These are phyloP conservation scores for Boletellus ananiceps DNA, from an alignment of 768 basidiomycete species.

Conservation along the genomic window DNA sequence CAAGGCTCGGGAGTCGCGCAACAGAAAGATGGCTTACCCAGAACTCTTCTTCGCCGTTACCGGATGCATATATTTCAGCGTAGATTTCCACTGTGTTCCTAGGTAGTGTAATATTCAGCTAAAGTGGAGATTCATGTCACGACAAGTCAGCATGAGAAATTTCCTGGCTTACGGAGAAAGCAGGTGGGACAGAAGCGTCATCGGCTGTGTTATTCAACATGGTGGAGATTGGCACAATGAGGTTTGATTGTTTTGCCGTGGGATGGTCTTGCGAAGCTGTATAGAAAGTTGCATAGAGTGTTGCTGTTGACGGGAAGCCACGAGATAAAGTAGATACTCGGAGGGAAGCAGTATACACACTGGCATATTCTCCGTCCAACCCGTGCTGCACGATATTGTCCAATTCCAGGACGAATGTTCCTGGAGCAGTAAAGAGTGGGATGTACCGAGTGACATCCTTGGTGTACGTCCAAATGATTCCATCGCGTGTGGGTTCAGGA, in stretches of 20 bases:
- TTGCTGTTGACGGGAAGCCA: constrained; percentile 39
- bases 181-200: constrained; percentile 71
- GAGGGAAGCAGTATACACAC: constrained; percentile 33
- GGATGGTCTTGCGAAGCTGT: constrained; percentile 53
- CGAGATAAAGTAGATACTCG: constrained; percentile 1
- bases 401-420: constrained; percentile 68
- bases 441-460: constrained; percentile 74
- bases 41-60: constrained; percentile 66
- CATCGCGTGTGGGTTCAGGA: constrained; percentile 64
- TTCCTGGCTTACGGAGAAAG: constrained; percentile 50
- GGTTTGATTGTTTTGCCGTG: constrained; percentile 53
- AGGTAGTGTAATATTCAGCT: constrained; percentile 69
- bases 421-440: constrained; percentile 63
- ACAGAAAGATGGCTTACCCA: constrained; percentile 48
- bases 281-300: constrained; percentile 68
- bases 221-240: constrained; percentile 69
- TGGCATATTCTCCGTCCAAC: constrained; percentile 65
- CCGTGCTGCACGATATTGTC: constrained; percentile 61
- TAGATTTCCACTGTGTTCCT: constrained; percentile 62
- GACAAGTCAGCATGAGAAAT: not conserved
- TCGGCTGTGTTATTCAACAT: constrained; percentile 59
- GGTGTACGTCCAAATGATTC: constrained; percentile 74
- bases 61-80: constrained; percentile 70
- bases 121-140: not conserved
- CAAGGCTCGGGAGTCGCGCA: not conserved